Evolutionary conservation across 345 rosid genomes (phyloP), one percentile per base, ranked within the genome.

Genomic region (Rhizophora apiculata): DNA sequence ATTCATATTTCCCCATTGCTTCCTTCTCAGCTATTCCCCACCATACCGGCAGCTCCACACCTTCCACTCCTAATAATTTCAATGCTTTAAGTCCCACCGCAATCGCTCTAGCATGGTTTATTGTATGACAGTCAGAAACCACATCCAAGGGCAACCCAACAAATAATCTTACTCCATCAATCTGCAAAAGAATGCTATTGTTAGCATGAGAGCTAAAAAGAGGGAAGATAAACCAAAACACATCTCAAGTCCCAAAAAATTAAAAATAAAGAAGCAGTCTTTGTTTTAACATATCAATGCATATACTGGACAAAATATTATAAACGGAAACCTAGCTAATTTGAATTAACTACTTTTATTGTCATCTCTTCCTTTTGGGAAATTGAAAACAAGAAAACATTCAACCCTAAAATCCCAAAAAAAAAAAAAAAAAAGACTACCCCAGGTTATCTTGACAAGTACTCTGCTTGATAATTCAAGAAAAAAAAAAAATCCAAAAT

Each of bases 21-120:
- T 86, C 96, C 80, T 87, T 94, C 85, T 94, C 98, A n/a, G 69
- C 98, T 1, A 91, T 76, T 31, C 97, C 97, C 98, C 98, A 94
- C 86, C 95, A 94, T 20, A 91, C 76, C 0, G 96, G 96, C 68
- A 94, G 79, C 86, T 94, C 98, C 68, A 94, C 86, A 24, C 98
- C 98, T 67, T 91, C 85, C 2, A 94, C 88, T 49, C 96, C 98
- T 53, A 94, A 78, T 29, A 94, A 81, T 76, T 89, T 94, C 75
- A 94, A 76, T 60, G 98, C 98, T 82, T 74, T 89, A 49, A 94
- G 83, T 37, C 97, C 98, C 1, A 81, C 97, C 2, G 85, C 80
- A 27, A 94, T 84, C 0, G 97, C 98, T 83, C 81, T 90, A 6
- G 80, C 74, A 64, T 91, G 96, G 79, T 87, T 91, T 27, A 94